Evolutionary conservation across 2,329 filamentous ascomycete genomes (phyloP), one percentile per base, ranked within the genome.

Genomic region (Cladosporium sphaerospermum): DNA sequence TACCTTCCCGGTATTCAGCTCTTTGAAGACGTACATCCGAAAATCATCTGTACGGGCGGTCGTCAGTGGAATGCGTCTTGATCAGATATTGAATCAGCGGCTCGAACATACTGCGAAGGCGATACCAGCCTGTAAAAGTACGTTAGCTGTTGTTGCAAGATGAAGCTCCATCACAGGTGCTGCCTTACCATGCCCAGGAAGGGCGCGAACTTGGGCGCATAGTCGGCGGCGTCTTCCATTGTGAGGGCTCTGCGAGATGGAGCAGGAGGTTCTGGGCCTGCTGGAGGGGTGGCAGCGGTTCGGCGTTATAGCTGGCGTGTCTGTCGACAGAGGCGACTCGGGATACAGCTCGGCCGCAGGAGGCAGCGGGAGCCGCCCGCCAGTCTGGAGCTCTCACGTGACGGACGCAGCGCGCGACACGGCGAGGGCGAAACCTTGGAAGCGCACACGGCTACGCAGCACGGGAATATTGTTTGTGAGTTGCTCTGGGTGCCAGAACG

Each of bases 121-220:
- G 67, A 92, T 89, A 65, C 87, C 87, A 65, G 79, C 86, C 86
- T 89, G 67, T n/a, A 3, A 48, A 48, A 31, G 33, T 11, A 31
- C 56, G 67, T 74, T 69, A 73, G 71, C 67, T 56, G 49, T 51
- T 60, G 55, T 2, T 37, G 7, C 13, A 7, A 54, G 45, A 41
- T 32, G 18, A 18, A 43, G 40, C 10, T 18, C 9, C 18, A 33
- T 7, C 36, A 32, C 36, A n/a, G 36, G 47, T 44, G 56, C 23
- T 42, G 36, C 52, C 84, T 73, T 77, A 90, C 87, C 86, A 92
- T 89, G 77, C 88, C 88, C 70, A 92, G 80, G 77, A 92, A 93
- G 64, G 88, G 88, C 75, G 88, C 88, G 70, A 91, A 92, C 74
- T 87, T 88, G 64, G 88, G 88, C 55, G 85, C 77, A 57, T 34